Evolutionary conservation across 1,284 basidiomycete genomes (phyloP), one percentile per base, ranked within the genome.

Genomic region (Irpex rosettiformis): DNA sequence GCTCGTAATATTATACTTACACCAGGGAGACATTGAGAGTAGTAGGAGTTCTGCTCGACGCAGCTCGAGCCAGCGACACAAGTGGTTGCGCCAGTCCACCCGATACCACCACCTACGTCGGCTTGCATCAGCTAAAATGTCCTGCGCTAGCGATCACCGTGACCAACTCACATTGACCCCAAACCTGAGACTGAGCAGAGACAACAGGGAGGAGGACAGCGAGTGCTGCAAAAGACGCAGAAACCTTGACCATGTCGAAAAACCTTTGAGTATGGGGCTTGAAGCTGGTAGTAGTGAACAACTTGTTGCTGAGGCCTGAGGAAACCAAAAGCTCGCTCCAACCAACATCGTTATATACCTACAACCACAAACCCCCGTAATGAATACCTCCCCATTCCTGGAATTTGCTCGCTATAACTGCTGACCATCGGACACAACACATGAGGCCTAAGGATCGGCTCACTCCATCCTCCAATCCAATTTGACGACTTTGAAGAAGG

Each of bases 11-110:
- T n/a, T n/a, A 13, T 22, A 59, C 60, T n/a, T 53, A 64, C 66
- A n/a, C 64, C 62, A 4, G 72, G 72, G 42, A 72, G 61, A 62
- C 71, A 73, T 49, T 73, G 72, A 16, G 69, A 73, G 66, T 73
- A 74, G 66, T 72, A 74, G 29, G 60, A 13, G 59, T 70, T 73
- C 4, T 60, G 55, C 7, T 59, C 60, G 18, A 63, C 64, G 61
- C 72, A 70, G 22, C 61, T 58, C 13, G 69, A 64, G 24, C 73
- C 73, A 21, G 71, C 29, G 7, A 66, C 72, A 56, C 73, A 73
- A n/a, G 71, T 71, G 22, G 72, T 74, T 33, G 71, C 42, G 27
- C 73, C 72, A 42, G 71, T 70, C 70, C 70, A 75, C 24, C 73
- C 71, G 56, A 70, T 70, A 57, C 74, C 73, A 56, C 73, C 73